Base-by-base conservation (phyloP, 805 yeast species). In the Yamadazyma philogaea region DNA sequence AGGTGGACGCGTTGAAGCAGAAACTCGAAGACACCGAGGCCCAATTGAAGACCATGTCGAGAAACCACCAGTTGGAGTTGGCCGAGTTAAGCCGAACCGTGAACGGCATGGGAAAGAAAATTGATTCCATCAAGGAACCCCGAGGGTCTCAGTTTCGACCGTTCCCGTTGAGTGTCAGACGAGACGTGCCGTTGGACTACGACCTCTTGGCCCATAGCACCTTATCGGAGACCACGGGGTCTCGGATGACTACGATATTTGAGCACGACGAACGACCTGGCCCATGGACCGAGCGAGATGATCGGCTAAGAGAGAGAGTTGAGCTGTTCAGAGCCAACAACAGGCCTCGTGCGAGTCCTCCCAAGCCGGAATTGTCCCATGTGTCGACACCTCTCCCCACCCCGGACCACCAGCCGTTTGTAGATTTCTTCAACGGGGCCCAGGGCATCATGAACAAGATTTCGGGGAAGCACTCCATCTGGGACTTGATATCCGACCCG, bases 101-200 rank as follows among this genome's bases (percentile, higher is more conserved):
- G 7, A 15, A 14, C 5, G 37, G 22, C 30, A 34, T 34, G 30
- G 18, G 30, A 12, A 34, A 27, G 24, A 36, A 16, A 18, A 30
- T 30, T n/a, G 19, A 37, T 7, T 16, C 32, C 8, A 7, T 30
- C 18, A 30, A 30, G 12, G 20, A 12, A 6, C 30, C 38, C 15
- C 4, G 16, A 34, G 18, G 28, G 20, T 36, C 14, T 24, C 27
- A 31, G 16, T 32, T 39, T 24, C 49, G 44, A 27, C 60, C 60
- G 3, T 55, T 54, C 43, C 60, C 60, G 1, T 48, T 55, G 20
- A 54, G 50, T 34, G 40, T 50, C 12, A 14, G 28, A 5, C 21
- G 30, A 14, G 30, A 14, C 18, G 35, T 14, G 7, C 16, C 24
- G 10, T 30, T 21, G 17, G 17, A 34, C 20, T 22, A 21, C 11